phyloP scores from a whole-genome alignment of 2,329 filamentous ascomycete species.

The Beauveria sp. region DNA sequence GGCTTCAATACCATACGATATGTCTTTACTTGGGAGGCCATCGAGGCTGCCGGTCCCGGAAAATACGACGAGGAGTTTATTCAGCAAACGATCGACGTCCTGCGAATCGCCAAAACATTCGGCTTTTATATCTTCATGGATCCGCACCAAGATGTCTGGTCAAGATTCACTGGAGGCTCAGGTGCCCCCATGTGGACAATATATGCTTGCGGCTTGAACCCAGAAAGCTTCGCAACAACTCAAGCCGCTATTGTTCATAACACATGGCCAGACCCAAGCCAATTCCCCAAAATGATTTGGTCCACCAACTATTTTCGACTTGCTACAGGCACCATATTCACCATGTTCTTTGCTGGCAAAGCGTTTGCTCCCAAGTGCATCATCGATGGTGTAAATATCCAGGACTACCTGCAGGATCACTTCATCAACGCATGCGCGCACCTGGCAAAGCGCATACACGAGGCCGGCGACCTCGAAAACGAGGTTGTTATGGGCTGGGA shows the following conservation, averaged over 20 bases:
- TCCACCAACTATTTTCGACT: conserved; percentile 92
- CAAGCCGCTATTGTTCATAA: conserved; percentile 94
- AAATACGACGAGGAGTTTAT: conserved; percentile 94
- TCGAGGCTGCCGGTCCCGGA: conserved; percentile 85
- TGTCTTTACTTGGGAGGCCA: conserved; percentile 98
- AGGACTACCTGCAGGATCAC: conserved; percentile 87
- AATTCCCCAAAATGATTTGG: conserved; percentile 99
- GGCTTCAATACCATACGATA: conserved; percentile 97
- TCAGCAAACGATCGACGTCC: conserved; percentile 75
- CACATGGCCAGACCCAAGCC: conserved; percentile 74
- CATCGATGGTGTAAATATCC: conserved; percentile 90
- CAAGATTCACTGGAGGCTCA: conserved; percentile 85
- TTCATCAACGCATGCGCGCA: conserved; percentile 75
- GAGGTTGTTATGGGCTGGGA: conserved; percentile 93
- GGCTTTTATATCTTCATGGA: conserved; percentile 98
- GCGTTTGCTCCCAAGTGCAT: conserved; percentile 95
- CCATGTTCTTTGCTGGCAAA: conserved; percentile 81
- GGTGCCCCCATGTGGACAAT: conserved; percentile 97
- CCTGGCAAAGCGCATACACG: conserved; percentile 75
- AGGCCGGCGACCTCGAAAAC: conserved; percentile 81
- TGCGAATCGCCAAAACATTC: conserved; percentile 80
- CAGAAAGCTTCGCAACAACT: conserved; percentile 73
- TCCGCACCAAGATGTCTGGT: conserved; percentile 98
- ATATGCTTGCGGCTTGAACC: conserved; percentile 88
- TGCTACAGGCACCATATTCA: conserved; percentile 85